Evolutionary conservation across 192 early-diverging fungal genomes (phyloP).

Genomic region (Entomortierella chlamydospora): DNA sequence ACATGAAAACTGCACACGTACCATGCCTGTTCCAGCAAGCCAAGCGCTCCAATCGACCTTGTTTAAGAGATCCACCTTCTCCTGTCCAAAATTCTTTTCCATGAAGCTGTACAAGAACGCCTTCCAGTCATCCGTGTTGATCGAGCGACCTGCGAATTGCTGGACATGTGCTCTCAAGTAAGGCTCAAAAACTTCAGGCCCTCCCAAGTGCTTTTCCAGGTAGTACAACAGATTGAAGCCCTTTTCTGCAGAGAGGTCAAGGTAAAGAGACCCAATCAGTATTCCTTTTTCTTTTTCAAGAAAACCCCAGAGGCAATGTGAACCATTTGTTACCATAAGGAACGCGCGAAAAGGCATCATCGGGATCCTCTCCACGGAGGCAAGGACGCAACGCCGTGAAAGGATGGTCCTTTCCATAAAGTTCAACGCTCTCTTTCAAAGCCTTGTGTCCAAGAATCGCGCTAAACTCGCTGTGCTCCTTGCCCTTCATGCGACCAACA

Average conservation of each 20-base stretch:
- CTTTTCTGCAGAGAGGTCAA: conserved; percentile 73
- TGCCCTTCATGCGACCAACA: conserved; percentile 80
- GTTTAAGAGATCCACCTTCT: conserved; percentile 77
- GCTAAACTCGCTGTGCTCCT: conserved; percentile 81
- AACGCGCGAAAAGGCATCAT: conserved; percentile 81
- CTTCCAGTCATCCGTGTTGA: conserved; percentile 92
- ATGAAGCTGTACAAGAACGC: conserved; percentile 82
- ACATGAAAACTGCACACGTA: neutral
- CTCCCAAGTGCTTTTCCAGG: conserved; percentile 86
- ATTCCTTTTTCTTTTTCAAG: conserved; percentile 14
- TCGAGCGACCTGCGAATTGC: conserved; percentile 86
- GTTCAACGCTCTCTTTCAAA: conserved; percentile 75
- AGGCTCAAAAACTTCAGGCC: conserved; percentile 84
- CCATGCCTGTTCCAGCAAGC: conserved; percentile 88
- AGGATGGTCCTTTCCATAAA: conserved; percentile 72
- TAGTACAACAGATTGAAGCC: conserved; percentile 95
- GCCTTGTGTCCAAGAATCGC: conserved; percentile 87
- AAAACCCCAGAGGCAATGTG: conserved; percentile 62
- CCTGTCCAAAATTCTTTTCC: conserved; percentile 66
- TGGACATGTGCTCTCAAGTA: conserved; percentile 85
- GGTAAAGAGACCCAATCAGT: too few relatives aligned
- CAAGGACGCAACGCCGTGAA: conserved; percentile 81
- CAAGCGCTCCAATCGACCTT: conserved; percentile 91
- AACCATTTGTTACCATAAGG: conserved; percentile 96
- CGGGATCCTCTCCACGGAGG: conserved; percentile 81